phyloP scores from a whole-genome alignment of 306 rosid species.

The Astragalus glycyphyllos region DNA sequence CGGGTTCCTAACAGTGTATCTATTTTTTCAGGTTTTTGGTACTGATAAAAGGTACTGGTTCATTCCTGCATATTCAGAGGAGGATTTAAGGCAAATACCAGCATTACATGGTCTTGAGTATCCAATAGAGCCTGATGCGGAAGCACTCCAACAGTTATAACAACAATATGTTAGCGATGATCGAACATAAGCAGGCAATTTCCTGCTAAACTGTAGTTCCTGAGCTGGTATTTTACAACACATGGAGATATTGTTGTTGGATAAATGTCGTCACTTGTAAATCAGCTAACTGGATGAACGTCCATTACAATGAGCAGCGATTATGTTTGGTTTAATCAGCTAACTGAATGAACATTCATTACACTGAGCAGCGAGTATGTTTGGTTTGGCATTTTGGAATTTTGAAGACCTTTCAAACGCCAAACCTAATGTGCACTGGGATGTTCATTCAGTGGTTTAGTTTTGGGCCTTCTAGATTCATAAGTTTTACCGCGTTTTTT shows the following conservation, averaged over 20 bases:
- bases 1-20: background rate
- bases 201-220: background rate
- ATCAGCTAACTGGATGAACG: background rate
- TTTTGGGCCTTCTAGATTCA: too few relatives aligned
- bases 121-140: constrained; percentile 56
- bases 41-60: constrained; percentile 69
- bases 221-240: background rate
- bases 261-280: background rate
- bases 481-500: too few relatives aligned
- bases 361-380: background rate
- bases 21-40: constrained; percentile 65
- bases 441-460: too few relatives aligned
- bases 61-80: constrained; percentile 68
- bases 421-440: background rate
- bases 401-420: background rate
- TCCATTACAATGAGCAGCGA: background rate
- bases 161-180: background rate
- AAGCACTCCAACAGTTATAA: constrained; percentile 58
- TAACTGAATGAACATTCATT: background rate
- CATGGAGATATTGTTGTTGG: background rate
- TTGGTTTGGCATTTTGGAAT: background rate
- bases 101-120: constrained; percentile 70
- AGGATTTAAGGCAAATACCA: constrained; percentile 62
- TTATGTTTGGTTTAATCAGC: background rate
- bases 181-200: background rate